Evolutionary conservation across 2,329 filamentous ascomycete genomes (phyloP), one percentile per base, ranked within the genome.

Genomic region (Conoideocrella luteorostrata): DNA sequence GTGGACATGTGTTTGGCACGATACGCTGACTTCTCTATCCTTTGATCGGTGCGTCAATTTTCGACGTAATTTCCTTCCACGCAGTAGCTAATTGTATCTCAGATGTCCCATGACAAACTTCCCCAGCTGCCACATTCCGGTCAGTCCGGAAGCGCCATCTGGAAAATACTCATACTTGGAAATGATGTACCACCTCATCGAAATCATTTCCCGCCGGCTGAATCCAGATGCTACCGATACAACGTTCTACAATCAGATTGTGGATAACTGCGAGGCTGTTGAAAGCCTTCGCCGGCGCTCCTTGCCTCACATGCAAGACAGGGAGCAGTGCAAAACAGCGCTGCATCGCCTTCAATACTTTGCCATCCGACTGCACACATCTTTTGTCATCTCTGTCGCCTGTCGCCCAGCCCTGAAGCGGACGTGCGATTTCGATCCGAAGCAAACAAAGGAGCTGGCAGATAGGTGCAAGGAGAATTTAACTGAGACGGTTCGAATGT

Each of bases 1-100:
- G 79, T 77, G 80, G 80, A 81, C 77, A 4, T 80, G 77, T 51
- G 71, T 80, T 9, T 84, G 80, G 80, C 80, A 84, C 50, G 80
- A 84, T 45, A 82, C 77, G 5, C 63, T 84, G 17, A 81, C 78
- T 0, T 84, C 80, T 1, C 61, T 84, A 2, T 83, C 80, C 0
- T 84, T 84, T 56, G 80, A 84, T 52, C 69, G 80, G 73, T 77
- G 62, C 52, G 62, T 6, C 10, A 12, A 12, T 30, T 1, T 11
- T 28, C 15, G 11, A 11, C 11, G 7, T n/a, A 29, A 17, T 9
- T 20, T 7, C n/a, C 26, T 21, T 17, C 35, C 2, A 7, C 18
- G 17, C n/a, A n/a, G n/a, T n/a, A 35, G 28, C 44, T 42, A 29
- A 45, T 34, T 7, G 26, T 22, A 10, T 21, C 3, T 13, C n/a